Conservation (phyloP, 768 basidiomycete genomes). For the Pisolithus albus region DNA sequence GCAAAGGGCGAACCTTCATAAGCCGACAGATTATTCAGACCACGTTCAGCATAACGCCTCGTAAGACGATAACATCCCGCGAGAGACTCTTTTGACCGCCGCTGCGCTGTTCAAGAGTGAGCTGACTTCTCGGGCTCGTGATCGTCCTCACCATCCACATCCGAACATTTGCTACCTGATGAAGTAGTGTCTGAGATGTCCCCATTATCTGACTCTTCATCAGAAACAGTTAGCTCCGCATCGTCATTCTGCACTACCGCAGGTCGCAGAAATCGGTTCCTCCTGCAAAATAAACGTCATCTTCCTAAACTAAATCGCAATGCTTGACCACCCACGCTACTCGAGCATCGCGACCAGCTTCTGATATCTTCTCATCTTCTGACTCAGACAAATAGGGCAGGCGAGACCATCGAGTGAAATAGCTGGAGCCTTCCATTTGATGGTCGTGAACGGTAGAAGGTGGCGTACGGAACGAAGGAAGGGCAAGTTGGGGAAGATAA, state of each 20-base stretch:
- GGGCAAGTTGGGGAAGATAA: constrained; percentile 38
- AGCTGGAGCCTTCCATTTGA: constrained; percentile 4
- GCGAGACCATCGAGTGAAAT: constrained; percentile 15
- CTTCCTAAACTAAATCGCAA: neutral
- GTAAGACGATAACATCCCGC: constrained; percentile 43
- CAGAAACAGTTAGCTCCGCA: constrained; percentile 48
- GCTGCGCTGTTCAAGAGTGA: constrained; percentile 17
- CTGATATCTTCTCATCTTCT: constrained; percentile 54
- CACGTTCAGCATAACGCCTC: constrained; percentile 39
- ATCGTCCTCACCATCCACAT: constrained; percentile 27
- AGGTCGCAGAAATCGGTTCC: constrained; percentile 44
- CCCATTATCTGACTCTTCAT: constrained; percentile 76
- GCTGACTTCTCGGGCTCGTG: neutral
- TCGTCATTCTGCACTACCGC: constrained; percentile 23
- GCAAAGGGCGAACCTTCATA: constrained; percentile 47
- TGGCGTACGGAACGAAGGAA: constrained; percentile 20
- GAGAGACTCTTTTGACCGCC: constrained; percentile 23
- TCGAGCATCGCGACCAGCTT: constrained; percentile 64
- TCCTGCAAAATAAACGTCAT: constrained; percentile 27
- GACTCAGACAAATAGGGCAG: constrained; percentile 48
- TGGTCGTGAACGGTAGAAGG: constrained; percentile 4
- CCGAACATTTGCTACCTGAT: constrained; percentile 35
- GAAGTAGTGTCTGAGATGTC: constrained; percentile 51
- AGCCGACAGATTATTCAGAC: constrained; percentile 28
- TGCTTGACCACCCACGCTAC: constrained; percentile 46